phyloP scores from a whole-genome alignment of 257 asterid species.

The Coffea eugenioides region DNA sequence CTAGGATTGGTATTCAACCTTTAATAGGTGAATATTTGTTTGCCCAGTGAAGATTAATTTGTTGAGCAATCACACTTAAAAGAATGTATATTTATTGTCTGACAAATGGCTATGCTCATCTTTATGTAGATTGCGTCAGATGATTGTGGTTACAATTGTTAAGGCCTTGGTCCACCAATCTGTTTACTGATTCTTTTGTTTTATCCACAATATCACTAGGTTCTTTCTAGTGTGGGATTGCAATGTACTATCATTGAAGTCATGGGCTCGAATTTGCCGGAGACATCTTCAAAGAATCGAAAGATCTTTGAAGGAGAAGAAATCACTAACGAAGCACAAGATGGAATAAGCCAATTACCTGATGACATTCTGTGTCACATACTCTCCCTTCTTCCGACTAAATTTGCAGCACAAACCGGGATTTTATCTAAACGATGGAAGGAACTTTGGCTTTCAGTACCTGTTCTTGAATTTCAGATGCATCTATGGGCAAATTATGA shows the following conservation, averaged over 20 bases:
- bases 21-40: no score
- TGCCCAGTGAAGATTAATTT: no score
- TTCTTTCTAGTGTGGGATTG: background rate
- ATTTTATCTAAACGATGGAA: conserved; percentile 14
- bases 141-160: no score
- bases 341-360: background rate
- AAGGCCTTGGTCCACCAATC: no score
- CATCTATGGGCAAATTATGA: background rate
- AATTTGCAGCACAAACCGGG: conserved; percentile 15
- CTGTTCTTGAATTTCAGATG: conserved; percentile 4
- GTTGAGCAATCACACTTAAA: no score
- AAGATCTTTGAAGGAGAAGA: background rate
- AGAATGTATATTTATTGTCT: no score
- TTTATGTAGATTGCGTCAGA: no score
- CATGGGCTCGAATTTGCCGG: conserved; percentile 1
- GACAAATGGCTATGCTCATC: no score
- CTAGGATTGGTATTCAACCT: no score
- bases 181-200: background rate
- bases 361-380: background rate
- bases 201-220: background rate
- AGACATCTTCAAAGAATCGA: background rate
- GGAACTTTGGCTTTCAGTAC: background rate
- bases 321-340: background rate
- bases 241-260: background rate
- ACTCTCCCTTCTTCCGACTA: background rate